A percentile compares a stretch with the other conserved stretches of the same genome.
Evolutionary conservation across 1,284 basidiomycete genomes (phyloP).

Genomic region (Binderoboletus segoi): DNA sequence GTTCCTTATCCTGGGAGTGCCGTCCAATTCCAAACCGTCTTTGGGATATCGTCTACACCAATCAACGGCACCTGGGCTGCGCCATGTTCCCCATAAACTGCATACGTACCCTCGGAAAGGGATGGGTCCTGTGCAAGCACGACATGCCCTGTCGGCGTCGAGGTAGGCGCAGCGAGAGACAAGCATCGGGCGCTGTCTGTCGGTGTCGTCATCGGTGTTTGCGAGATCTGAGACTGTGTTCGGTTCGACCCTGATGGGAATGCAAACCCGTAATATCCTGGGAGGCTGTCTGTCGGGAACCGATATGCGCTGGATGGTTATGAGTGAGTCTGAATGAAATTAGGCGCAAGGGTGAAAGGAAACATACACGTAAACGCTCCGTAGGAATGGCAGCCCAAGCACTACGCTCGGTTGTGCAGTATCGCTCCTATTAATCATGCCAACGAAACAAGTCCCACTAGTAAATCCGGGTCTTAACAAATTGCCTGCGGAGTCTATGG

Average conservation of each 20-base stretch:
- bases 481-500: constrained; percentile 27
- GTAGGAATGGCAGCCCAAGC: constrained; percentile 33
- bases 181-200: constrained; percentile 27
- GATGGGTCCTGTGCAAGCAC: constrained; percentile 11
- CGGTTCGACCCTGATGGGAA: constrained; percentile 31
- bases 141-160: constrained; percentile 26
- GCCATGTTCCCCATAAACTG: constrained; percentile 17
- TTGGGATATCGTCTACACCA: constrained; percentile 21
- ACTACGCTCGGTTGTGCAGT: constrained; percentile 9
- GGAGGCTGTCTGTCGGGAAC: constrained; percentile 32
- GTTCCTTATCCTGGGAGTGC: constrained; percentile 11
- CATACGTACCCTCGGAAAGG: constrained; percentile 6
- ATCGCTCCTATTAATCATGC: constrained; percentile 19
- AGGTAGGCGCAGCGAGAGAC: constrained; percentile 27
- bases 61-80: constrained; percentile 10
- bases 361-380: constrained; percentile 36
- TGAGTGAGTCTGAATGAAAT: neutral
- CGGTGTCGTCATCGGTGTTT: constrained; percentile 30
- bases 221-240: constrained; percentile 30
- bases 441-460: constrained; percentile 26
- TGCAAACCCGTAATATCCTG: constrained; percentile 35
- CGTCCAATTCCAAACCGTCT: constrained; percentile 31
- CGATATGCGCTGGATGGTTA: constrained; percentile 31
- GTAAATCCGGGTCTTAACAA: constrained; percentile 20
- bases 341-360: neutral